A percentile compares a stretch with the other conserved stretches of the same genome.
Evolutionary conservation across 2,329 filamentous ascomycete species (phyloP).

Genomic region (Talaromyces sp.): DNA sequence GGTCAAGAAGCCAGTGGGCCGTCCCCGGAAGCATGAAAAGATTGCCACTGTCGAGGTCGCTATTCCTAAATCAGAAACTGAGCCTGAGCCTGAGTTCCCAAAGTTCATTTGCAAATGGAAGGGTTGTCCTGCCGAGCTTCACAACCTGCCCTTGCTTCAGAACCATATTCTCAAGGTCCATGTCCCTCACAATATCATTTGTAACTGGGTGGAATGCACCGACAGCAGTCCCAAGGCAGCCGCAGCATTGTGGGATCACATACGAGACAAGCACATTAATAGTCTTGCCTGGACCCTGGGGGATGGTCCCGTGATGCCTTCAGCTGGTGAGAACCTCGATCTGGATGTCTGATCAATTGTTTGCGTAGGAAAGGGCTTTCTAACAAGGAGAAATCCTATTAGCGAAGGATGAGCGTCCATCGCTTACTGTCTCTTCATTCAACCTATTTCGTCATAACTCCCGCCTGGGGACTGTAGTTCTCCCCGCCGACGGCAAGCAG

Average conservation of each 20-base stretch:
- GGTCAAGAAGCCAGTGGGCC: conserved; percentile 16
- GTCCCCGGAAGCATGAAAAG: conserved; percentile 20
- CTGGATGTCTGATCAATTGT: conserved; percentile 8
- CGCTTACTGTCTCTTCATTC: not conserved
- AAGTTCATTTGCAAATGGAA: conserved; percentile 63
- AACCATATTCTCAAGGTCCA: conserved; percentile 64
- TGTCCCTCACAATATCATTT: conserved; percentile 32
- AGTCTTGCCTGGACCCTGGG: conserved; percentile 60
- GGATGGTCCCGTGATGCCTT: conserved; percentile 60
- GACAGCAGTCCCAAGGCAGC: conserved; percentile 24
- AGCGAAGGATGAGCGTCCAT: not conserved
- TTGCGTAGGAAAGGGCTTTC: not conserved
- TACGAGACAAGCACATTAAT: conserved; percentile 56
- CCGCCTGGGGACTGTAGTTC: conserved; percentile 37
- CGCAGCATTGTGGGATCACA: conserved; percentile 53
- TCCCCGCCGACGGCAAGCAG: conserved; percentile 37
- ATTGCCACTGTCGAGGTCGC: conserved; percentile 22
- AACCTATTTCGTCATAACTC: conserved; percentile 1
- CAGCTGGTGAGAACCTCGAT: conserved; percentile 57
- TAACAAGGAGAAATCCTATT: conserved; percentile 1
- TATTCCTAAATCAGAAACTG: conserved; percentile 5
- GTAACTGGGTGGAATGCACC: conserved; percentile 30
- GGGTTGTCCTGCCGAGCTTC: conserved; percentile 59
- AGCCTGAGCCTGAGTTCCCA: conserved; percentile 24
- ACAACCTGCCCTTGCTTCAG: conserved; percentile 63